Percentiles rank a stretch among this genome's conserved stretches.
Conservation (phyloP, 2,329 filamentous ascomycete species). For the Fusarium graminum region DNA sequence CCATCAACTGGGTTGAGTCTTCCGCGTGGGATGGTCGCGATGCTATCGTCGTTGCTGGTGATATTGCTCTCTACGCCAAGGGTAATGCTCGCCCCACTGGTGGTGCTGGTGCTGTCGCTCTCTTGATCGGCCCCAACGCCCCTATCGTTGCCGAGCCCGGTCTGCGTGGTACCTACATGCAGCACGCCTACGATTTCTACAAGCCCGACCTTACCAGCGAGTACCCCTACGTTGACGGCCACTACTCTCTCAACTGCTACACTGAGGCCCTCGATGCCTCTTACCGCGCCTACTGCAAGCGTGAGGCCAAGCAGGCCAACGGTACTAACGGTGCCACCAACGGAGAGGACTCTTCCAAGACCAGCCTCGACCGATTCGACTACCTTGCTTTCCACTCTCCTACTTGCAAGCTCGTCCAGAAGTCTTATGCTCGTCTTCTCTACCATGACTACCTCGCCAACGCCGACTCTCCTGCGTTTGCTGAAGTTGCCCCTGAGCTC, state of each 20-base stretch:
- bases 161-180: slow-evolving; percentile 83
- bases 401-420: slow-evolving; percentile 88
- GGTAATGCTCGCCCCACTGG: slow-evolving; percentile 84
- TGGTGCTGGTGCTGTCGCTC: slow-evolving; percentile 82
- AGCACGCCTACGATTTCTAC: slow-evolving; percentile 90
- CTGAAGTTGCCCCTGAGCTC: slow-evolving; percentile 80
- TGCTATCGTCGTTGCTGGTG: slow-evolving; percentile 82
- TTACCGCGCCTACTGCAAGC: slow-evolving; percentile 84
- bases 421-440: slow-evolving; percentile 84
- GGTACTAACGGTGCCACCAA: slow-evolving; percentile 66
- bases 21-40: slow-evolving; percentile 88
- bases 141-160: slow-evolving; percentile 83
- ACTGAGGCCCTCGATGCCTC: slow-evolving; percentile 82
- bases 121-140: slow-evolving; percentile 83
- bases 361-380: slow-evolving; percentile 82
- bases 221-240: slow-evolving; percentile 87
- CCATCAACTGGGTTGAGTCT: slow-evolving; percentile 87
- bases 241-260: slow-evolving; percentile 87
- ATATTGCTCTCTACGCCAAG: slow-evolving; percentile 89
- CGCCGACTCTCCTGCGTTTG: slow-evolving; percentile 75
- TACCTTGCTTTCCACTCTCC: slow-evolving; percentile 87
- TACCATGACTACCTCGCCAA: slow-evolving; percentile 88
- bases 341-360: slow-evolving; percentile 64
- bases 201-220: slow-evolving; percentile 90
- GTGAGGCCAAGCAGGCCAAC: slow-evolving; percentile 74